A percentile compares a stretch with the other conserved stretches of the same genome.
These are phyloP conservation scores for Botrytis tulipae DNA, from an alignment of 2,329 filamentous ascomycete species.

Conservation along the genomic window DNA sequence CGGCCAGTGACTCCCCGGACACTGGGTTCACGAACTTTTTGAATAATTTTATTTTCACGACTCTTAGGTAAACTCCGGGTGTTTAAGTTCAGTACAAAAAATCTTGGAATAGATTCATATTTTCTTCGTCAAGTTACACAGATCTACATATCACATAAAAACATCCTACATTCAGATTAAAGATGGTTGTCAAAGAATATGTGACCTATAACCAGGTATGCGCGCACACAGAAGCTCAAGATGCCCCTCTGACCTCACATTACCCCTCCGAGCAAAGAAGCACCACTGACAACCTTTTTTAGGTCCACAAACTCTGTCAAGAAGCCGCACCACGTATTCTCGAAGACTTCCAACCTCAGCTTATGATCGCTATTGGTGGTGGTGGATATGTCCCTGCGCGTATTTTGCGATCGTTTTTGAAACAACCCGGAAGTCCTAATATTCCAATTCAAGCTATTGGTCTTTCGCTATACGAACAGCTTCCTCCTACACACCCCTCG, in stretches of 20 bases:
- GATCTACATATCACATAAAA: background rate
- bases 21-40: conserved; percentile 1
- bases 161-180: background rate
- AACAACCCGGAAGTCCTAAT: conserved; percentile 80
- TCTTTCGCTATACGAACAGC: conserved; percentile 90
- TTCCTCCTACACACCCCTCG: conserved; percentile 56
- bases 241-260: conserved; percentile 9
- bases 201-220: conserved; percentile 89
- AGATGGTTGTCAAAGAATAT: conserved; percentile 82
- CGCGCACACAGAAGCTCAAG: conserved; percentile 14
- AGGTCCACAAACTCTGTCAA: conserved; percentile 98
- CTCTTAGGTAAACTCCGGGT: conserved; percentile 1
- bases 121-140: conserved; percentile 8
- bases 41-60: conserved; percentile 4
- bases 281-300: conserved; percentile 28
- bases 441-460: conserved; percentile 99
- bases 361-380: conserved; percentile 98
- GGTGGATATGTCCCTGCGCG: conserved; percentile 96
- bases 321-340: conserved; percentile 78
- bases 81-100: background rate
- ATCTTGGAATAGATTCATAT: background rate
- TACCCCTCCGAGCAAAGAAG: conserved; percentile 23
- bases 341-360: conserved; percentile 81
- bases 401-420: conserved; percentile 96
- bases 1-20: background rate